Conservation (phyloP, 208 protist species). For the Wallacemonas sp. region DNA sequence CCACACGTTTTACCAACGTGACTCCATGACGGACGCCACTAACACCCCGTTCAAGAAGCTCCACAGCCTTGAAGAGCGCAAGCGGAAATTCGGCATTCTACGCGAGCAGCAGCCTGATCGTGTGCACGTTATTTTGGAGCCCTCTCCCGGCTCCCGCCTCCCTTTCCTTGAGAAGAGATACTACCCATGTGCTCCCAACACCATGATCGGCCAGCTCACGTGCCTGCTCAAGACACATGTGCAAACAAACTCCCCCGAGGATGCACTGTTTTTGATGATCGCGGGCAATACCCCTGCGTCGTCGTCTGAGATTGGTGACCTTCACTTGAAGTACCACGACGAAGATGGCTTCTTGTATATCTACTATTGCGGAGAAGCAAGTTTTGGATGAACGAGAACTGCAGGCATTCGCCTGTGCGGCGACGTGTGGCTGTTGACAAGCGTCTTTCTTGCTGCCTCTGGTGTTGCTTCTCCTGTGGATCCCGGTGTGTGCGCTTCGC, state of each 20-base stretch:
- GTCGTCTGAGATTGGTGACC: conserved; percentile 16
- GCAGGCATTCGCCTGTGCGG: too few relatives aligned
- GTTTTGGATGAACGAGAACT: conserved; percentile 74
- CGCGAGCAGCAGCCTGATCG: conserved; percentile 82
- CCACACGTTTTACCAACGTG: background rate
- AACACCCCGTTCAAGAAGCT: conserved; percentile 50
- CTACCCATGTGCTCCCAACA: background rate
- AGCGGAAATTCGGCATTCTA: conserved; percentile 59
- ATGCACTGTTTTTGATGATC: conserved; percentile 76
- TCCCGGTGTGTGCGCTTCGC: too few relatives aligned
- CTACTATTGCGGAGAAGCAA: conserved; percentile 23
- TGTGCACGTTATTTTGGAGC: conserved; percentile 38
- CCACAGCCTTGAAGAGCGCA: conserved; percentile 74
- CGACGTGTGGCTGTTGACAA: too few relatives aligned
- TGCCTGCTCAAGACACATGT: background rate
- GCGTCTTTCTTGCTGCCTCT: too few relatives aligned
- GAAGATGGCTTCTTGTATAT: conserved; percentile 33
- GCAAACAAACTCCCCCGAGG: conserved; percentile 33
- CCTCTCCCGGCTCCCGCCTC: background rate
- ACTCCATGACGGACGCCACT: conserved; percentile 14
- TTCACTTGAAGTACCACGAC: conserved; percentile 18
- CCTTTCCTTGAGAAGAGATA: background rate
- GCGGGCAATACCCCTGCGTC: conserved; percentile 13
- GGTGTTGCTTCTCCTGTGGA: too few relatives aligned
- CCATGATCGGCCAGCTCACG: background rate